phyloP scores from a whole-genome alignment of 306 rosid species.

The Quercus aquifolioides region DNA sequence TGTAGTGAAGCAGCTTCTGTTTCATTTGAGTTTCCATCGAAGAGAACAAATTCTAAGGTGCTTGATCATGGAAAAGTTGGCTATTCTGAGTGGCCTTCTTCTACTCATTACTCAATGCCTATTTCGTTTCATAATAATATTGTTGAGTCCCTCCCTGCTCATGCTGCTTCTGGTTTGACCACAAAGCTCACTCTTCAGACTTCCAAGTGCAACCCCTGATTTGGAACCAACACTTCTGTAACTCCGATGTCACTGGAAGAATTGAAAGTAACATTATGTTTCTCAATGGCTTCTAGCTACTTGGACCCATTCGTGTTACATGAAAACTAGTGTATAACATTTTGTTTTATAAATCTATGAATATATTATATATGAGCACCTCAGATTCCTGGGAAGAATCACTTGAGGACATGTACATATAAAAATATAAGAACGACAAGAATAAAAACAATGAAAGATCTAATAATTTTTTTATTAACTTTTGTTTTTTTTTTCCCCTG shows the following conservation, averaged over 20 bases:
- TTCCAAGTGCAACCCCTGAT: constrained; percentile 31
- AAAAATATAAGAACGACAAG: too few relatives aligned
- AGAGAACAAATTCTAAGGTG: background rate
- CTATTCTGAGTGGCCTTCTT: too few relatives aligned
- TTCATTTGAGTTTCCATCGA: background rate
- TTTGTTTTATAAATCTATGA: too few relatives aligned
- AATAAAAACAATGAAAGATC: too few relatives aligned
- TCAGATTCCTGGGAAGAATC: too few relatives aligned
- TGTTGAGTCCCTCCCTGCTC: constrained; percentile 31
- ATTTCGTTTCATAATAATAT: constrained; percentile 30
- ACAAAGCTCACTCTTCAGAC: background rate
- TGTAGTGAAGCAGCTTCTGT: background rate
- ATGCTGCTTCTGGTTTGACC: constrained; percentile 15
- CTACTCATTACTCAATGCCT: constrained; percentile 2
- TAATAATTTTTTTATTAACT: too few relatives aligned
- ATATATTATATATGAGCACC: too few relatives aligned
- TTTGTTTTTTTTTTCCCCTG: too few relatives aligned
- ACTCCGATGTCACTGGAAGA: constrained; percentile 38
- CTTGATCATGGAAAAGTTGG: too few relatives aligned
- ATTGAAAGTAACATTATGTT: constrained; percentile 20
- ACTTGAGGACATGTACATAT: too few relatives aligned
- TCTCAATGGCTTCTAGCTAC: constrained; percentile 24
- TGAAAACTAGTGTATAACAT: background rate
- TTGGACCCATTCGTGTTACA: constrained; percentile 52
- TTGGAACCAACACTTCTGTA: constrained; percentile 65